Conservation (phyloP, 192 early-diverging fungal species). For the Umbelopsis vinacea region DNA sequence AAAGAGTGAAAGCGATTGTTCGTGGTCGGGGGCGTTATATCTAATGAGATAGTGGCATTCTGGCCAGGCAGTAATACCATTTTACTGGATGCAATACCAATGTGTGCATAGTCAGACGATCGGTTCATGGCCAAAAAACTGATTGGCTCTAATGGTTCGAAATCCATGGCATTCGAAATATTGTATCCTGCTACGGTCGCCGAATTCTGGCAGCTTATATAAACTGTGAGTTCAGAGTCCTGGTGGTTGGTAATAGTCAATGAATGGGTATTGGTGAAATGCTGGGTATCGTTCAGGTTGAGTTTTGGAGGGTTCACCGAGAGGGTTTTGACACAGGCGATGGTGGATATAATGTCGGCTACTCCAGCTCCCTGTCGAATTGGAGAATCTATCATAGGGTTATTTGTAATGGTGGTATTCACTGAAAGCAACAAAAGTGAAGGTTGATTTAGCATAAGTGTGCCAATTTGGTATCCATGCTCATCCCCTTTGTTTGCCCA, state of each 20-base stretch:
- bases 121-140: slow-evolving; percentile 7
- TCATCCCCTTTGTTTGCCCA: too few relatives aligned
- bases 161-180: slow-evolving; percentile 4
- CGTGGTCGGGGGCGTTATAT: slow-evolving; percentile 32
- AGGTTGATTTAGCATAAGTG: background rate
- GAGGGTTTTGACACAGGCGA: slow-evolving; percentile 30
- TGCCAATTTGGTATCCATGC: too few relatives aligned
- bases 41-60: slow-evolving; percentile 5
- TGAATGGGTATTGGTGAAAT: slow-evolving; percentile 31
- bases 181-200: slow-evolving; percentile 43
- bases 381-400: slow-evolving; percentile 30
- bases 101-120: background rate
- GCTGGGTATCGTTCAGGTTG: slow-evolving; percentile 50
- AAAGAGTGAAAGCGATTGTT: slow-evolving; percentile 32
- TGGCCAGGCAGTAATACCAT: slow-evolving; percentile 8
- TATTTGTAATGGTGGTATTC: background rate
- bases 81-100: slow-evolving; percentile 8
- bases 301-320: slow-evolving; percentile 48
- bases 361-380: slow-evolving; percentile 53
- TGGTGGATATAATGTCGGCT: slow-evolving; percentile 44
- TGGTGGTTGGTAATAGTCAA: slow-evolving; percentile 47
- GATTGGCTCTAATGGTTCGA: slow-evolving; percentile 24
- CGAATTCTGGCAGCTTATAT: slow-evolving; percentile 32
- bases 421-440: background rate
- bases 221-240: slow-evolving; percentile 33